A percentile compares a stretch with the other conserved stretches of the same genome.
Evolutionary conservation across 129 eudicot species (phyloP).

Genomic region (Escallonia rubra): DNA sequence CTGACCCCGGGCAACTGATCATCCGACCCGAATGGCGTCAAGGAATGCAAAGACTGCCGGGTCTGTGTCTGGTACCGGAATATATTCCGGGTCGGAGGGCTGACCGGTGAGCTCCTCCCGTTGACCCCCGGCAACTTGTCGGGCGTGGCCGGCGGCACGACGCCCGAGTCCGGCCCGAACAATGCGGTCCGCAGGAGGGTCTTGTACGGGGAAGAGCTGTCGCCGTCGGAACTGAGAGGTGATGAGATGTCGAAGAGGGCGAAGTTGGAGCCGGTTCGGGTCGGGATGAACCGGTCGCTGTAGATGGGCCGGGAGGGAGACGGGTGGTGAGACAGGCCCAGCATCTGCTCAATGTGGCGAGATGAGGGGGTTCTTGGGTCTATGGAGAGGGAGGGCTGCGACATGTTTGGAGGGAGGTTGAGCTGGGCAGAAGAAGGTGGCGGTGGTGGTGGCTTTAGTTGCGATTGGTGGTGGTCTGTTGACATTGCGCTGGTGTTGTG

Average conservation of each 20-base stretch:
- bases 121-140: slow-evolving; percentile 25
- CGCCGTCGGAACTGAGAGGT: slow-evolving; percentile 20
- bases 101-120: slow-evolving; percentile 9
- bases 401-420: slow-evolving; percentile 4
- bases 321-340: slow-evolving; percentile 28
- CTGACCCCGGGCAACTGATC: slow-evolving; percentile 63
- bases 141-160: slow-evolving; percentile 58
- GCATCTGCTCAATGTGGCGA: slow-evolving; percentile 1
- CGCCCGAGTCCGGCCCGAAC: slow-evolving; percentile 73
- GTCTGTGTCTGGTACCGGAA: slow-evolving; percentile 84
- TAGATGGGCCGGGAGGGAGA: slow-evolving; percentile 70
- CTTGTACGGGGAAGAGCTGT: slow-evolving; percentile 55
- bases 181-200: slow-evolving; percentile 60
- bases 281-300: slow-evolving; percentile 84
- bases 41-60: slow-evolving; percentile 44
- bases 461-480: neutral
- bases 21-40: slow-evolving; percentile 62
- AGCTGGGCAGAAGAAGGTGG: slow-evolving; percentile 5
- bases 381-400: slow-evolving; percentile 13
- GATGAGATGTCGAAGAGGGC: slow-evolving; percentile 64
- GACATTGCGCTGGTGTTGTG: neutral
- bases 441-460: neutral
- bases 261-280: slow-evolving; percentile 63
- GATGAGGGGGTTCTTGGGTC: slow-evolving; percentile 28
- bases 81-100: slow-evolving; percentile 51